Conservation (phyloP, 768 basidiomycete species). For the Paxillus involutus region DNA sequence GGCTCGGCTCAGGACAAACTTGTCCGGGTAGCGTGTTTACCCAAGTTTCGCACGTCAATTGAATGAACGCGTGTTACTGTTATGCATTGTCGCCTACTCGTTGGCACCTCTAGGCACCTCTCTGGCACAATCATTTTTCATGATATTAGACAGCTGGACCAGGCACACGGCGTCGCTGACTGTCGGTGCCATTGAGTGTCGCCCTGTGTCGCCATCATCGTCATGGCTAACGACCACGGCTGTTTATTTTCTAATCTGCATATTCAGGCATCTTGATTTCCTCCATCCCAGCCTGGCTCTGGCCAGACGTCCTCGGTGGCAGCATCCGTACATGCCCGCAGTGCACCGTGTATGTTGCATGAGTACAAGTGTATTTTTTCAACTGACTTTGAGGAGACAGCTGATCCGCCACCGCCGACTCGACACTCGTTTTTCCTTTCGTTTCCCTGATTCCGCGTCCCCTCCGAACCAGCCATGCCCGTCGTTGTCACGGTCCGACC, state of each 20-base stretch:
- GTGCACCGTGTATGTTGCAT: not conserved
- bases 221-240: not conserved
- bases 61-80: not conserved
- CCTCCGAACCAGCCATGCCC: not conserved
- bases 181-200: not conserved
- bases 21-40: not conserved
- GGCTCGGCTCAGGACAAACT: not conserved
- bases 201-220: not conserved
- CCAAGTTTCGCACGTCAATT: not conserved
- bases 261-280: not conserved
- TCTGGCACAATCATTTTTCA: no score
- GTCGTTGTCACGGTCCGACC: not conserved
- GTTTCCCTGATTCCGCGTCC: not conserved
- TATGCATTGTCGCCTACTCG: not conserved
- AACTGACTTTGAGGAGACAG: not conserved
- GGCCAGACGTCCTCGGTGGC: not conserved
- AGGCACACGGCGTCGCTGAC: not conserved
- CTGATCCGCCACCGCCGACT: not conserved
- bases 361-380: not conserved
- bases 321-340: not conserved
- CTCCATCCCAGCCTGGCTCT: not conserved
- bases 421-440: not conserved
- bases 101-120: no score
- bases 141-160: not conserved
- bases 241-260: no score